These are phyloP conservation scores for Grosmannia clavigera DNA, from an alignment of 2,329 filamentous ascomycete species.

Conservation along the genomic window DNA sequence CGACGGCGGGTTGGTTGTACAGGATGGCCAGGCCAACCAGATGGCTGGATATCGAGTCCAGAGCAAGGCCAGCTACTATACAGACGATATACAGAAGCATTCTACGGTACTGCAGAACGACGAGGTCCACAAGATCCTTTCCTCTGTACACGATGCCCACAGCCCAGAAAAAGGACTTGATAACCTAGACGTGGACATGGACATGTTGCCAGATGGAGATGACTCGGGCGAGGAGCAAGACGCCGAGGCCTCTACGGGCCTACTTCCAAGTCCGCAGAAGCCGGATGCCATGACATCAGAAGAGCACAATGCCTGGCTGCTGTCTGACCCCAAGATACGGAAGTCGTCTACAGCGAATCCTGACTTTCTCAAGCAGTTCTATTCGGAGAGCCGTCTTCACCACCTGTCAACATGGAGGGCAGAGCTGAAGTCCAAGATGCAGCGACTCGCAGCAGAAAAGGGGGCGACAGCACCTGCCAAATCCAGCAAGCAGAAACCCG, in stretches of 20 bases:
- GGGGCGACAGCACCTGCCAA: constrained; percentile 19
- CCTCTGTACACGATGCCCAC: background rate
- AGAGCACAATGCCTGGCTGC: constrained; percentile 76
- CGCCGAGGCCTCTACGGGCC: background rate
- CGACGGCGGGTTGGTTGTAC: constrained; percentile 55
- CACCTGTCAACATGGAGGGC: constrained; percentile 96
- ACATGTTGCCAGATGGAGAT: background rate
- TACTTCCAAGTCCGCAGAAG: background rate
- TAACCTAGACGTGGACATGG: background rate
- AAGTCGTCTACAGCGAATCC: constrained; percentile 89
- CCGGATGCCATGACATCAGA: constrained; percentile 57
- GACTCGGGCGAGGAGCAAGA: background rate
- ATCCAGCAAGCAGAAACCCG: constrained; percentile 30
- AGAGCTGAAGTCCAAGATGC: constrained; percentile 79
- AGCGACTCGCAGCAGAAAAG: constrained; percentile 65
- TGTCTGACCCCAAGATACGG: constrained; percentile 73
- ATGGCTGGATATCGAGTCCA: constrained; percentile 66
- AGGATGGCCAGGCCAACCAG: constrained; percentile 53
- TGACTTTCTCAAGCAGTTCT: constrained; percentile 87
- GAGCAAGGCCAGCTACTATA: constrained; percentile 73
- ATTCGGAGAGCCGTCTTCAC: constrained; percentile 86
- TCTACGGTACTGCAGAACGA: background rate
- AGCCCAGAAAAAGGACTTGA: background rate
- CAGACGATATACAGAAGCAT: constrained; percentile 46
- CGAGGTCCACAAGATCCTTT: background rate